Evolutionary conservation across 2,329 filamentous ascomycete species (phyloP).

Genomic region (Fusarium udum): DNA sequence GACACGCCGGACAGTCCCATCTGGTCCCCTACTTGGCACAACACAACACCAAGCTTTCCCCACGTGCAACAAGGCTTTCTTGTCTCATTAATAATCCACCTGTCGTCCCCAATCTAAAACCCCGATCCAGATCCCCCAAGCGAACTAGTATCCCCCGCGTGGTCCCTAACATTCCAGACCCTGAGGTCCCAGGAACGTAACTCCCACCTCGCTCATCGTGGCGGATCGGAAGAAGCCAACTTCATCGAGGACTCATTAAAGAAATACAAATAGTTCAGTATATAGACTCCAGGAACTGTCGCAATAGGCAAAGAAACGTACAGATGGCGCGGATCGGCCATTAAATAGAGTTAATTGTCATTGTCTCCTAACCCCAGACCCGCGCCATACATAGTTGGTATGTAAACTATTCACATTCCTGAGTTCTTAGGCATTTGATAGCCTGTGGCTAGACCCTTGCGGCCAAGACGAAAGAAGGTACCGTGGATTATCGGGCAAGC

Average conservation of each 20-base stretch:
- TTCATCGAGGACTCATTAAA: background rate
- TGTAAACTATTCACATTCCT: background rate
- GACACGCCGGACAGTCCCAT: background rate
- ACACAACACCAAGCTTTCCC: background rate
- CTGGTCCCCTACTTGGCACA: background rate
- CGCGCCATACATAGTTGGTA: slow-evolving; percentile 9
- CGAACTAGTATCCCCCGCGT: background rate
- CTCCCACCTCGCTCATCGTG: background rate
- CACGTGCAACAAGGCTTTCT: background rate
- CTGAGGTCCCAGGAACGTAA: background rate
- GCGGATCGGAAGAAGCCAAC: background rate
- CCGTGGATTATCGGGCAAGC: background rate
- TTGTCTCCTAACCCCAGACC: too few species aligned
- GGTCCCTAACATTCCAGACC: background rate
- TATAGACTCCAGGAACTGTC: background rate
- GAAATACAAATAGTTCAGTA: background rate
- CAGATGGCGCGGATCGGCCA: background rate
- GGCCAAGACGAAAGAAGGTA: background rate
- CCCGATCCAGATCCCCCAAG: background rate
- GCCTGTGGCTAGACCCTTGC: slow-evolving; percentile 3
- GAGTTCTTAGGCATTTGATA: background rate
- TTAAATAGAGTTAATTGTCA: background rate
- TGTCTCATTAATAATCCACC: background rate
- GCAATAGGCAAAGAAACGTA: background rate
- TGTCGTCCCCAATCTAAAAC: background rate